Base-by-base conservation (phyloP, 176 grass and related monocot genomes). In the Echinochloa phyllopogon region DNA sequence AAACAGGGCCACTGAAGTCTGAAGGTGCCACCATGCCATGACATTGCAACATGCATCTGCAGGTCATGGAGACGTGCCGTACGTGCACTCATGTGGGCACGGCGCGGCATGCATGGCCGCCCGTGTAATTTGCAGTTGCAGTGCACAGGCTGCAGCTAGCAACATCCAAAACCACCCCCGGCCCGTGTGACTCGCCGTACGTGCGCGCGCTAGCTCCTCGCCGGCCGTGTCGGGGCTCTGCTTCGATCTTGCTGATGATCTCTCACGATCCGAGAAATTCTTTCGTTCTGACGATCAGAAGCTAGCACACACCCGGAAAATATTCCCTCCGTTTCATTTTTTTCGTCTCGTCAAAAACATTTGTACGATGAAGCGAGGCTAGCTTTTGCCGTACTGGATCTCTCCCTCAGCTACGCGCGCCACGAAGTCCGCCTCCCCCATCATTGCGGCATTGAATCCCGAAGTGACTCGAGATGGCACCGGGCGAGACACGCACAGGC, bases 381-480 rank as follows among this genome's bases (percentile, higher is more conserved):
- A 37, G 33, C 29, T 65, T 65, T 38, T 38, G 20, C 42, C 42
- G 69, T 56, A 49, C 65, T 23, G 17, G 14, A 49, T 49, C 6
- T 4, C 0, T 10, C 0, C 23, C 29, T 43, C 24, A 29, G 44
- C 71, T 74, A 50, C 36, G 29, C 44, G 42, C 20, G 14, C 4
- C 10, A 40, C 4, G 20, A 59, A 52, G 70, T 23, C 65, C 66
- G 8, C 40, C 9, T 40, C 72, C 38, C 41, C 5, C 18, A 82
- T 77, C 42, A 69, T 70, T 49, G 48, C 38, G 47, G 47, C 50
- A n/a, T 77, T 78, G 80, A 83, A 63, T 52, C 36, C 11, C 59
- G 53, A 83, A n/a, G 44, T 63, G 73, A 88, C 73, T 4, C 1
- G 64, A 49, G 7, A 83, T 17, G 53, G 39, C 17, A 37, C 39